phyloP scores from a whole-genome alignment of 768 basidiomycete genomes.

The Russula dissimulans region DNA sequence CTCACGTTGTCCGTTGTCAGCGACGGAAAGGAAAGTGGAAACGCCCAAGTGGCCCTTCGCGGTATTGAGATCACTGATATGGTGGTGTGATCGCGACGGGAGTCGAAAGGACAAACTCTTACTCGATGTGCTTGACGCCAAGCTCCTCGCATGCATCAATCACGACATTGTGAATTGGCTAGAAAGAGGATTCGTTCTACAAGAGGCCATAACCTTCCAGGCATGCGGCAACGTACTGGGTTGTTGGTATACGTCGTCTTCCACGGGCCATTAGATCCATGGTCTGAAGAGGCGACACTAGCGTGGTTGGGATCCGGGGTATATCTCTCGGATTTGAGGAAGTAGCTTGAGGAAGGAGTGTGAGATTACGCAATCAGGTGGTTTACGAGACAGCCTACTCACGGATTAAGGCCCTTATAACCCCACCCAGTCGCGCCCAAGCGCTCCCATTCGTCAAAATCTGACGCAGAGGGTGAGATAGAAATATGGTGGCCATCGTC shows the following conservation, averaged over 20 bases:
- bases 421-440: constrained; percentile 21
- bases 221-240: background rate
- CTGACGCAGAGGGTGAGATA: background rate
- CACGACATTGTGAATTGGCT: constrained; percentile 14
- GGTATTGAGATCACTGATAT: constrained; percentile 16
- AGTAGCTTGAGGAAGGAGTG: constrained; percentile 3
- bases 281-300: constrained; percentile 3
- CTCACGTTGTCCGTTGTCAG: constrained; percentile 13
- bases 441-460: constrained; percentile 21
- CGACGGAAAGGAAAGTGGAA: constrained; percentile 8
- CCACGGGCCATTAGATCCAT: constrained; percentile 12
- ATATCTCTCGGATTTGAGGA: constrained; percentile 16
- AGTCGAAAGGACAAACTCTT: background rate
- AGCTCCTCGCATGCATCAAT: constrained; percentile 12
- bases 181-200: background rate
- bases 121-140: constrained; percentile 12
- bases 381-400: background rate
- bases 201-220: too few relatives aligned
- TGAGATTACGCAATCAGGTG: background rate
- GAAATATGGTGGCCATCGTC: background rate
- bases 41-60: constrained; percentile 7
- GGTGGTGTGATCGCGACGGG: background rate
- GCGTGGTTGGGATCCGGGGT: constrained; percentile 1
- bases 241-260: constrained; percentile 1
- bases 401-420: constrained; percentile 20